Evolutionary conservation across 208 protist genomes (phyloP).

Genomic region (Polymyxa betae): DNA sequence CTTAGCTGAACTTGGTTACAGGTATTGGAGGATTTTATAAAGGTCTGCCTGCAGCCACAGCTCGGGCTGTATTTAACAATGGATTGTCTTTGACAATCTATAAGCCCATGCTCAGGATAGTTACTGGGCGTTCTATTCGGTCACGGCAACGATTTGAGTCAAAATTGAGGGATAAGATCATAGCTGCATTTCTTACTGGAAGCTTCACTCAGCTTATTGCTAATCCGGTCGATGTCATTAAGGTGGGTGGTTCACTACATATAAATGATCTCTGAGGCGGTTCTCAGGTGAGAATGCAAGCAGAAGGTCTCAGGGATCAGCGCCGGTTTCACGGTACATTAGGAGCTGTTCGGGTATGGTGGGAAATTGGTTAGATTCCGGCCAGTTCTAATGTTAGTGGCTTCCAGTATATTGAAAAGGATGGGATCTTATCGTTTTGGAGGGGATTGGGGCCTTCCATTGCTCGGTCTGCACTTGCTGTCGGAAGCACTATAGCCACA

Average conservation of each 20-base stretch:
- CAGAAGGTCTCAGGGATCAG: neutral
- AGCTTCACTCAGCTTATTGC: constrained; percentile 20
- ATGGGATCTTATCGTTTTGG: neutral
- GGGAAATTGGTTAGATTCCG: neutral
- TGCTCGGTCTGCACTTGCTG: constrained; percentile 9
- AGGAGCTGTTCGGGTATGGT: neutral
- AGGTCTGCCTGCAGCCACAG: neutral
- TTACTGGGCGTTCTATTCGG: constrained; percentile 12
- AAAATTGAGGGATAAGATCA: neutral
- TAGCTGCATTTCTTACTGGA: constrained; percentile 42
- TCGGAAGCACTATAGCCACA: neutral
- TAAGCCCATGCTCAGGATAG: constrained; percentile 7
- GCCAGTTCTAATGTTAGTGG: neutral
- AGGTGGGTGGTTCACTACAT: neutral
- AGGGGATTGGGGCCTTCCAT: neutral
- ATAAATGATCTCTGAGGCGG: neutral
- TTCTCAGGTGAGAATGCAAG: constrained; percentile 18
- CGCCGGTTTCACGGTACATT: neutral
- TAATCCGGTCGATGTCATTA: constrained; percentile 33
- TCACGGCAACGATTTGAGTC: neutral
- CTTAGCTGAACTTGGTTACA: neutral
- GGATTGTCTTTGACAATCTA: constrained; percentile 12
- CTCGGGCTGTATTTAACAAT: constrained; percentile 45
- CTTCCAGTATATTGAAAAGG: neutral
- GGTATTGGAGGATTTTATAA: constrained; percentile 30